These are phyloP conservation scores for Orobanche coerulescens DNA, from an alignment of 257 asterid species.

Conservation along the genomic window DNA sequence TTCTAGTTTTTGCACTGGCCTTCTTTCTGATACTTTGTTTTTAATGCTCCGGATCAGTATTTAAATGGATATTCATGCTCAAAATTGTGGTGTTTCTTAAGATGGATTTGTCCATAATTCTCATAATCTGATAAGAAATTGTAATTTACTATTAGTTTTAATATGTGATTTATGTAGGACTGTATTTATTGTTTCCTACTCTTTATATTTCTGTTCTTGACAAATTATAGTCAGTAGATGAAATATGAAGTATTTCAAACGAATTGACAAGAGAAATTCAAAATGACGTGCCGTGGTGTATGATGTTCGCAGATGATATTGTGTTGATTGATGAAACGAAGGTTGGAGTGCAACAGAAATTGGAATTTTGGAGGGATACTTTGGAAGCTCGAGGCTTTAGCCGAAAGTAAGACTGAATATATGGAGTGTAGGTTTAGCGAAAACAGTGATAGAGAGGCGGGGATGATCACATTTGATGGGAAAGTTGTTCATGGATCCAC, in stretches of 20 bases:
- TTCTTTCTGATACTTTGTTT: neutral
- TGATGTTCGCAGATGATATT: too few relatives aligned
- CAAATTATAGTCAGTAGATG: constrained; percentile 3
- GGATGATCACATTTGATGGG: too few relatives aligned
- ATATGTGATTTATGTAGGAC: constrained; percentile 9
- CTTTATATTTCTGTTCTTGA: constrained; percentile 2
- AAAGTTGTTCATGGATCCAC: too few relatives aligned
- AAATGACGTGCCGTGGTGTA: too few relatives aligned
- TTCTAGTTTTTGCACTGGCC: neutral
- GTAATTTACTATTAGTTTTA: neutral
- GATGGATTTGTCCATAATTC: neutral
- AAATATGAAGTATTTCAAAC: constrained; percentile 3
- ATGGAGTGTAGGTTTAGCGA: too few relatives aligned
- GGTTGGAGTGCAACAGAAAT: too few relatives aligned
- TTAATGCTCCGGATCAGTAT: neutral
- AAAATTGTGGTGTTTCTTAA: neutral
- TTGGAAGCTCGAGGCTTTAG: too few relatives aligned
- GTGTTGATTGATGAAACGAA: too few relatives aligned
- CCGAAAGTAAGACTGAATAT: too few relatives aligned
- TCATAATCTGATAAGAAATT: neutral
- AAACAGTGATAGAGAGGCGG: too few relatives aligned
- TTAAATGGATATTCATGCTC: neutral
- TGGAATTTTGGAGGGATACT: too few relatives aligned
- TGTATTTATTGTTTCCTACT: neutral
- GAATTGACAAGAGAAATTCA: too few relatives aligned